Evolutionary conservation across 2,329 filamentous ascomycete species (phyloP), one percentile per base, ranked within the genome.

Genomic region (Phaeosphaeriaceae sp.): DNA sequence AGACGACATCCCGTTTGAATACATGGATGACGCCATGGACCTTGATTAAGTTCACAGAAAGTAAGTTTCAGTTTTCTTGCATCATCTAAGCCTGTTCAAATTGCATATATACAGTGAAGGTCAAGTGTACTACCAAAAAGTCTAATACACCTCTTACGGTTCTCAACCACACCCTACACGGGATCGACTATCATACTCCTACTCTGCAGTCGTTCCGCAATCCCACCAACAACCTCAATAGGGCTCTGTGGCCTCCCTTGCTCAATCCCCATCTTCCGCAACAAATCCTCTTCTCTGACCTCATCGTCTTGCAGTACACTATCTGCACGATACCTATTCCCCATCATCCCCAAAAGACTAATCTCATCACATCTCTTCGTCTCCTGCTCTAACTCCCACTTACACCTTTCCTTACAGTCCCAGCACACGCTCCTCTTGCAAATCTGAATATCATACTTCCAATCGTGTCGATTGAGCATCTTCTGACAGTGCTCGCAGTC

Each of bases 1-100:
- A 34, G 61, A 61, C 1, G 67, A 70, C 42, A 46, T 47, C 7
- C 68, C 69, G 1, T 59, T 58, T 12, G 69, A 71, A 38, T 72
- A 61, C 18, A 69, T 71, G 67, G 60, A 68, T 30, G 69, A 72
- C 44, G 67, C 67, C 1, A 71, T 72, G 68, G 68, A 72, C n/a
- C 35, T 72, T 12, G 69, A 72, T 17, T 70, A 38, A 51, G n/a
- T 7, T 15, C 8, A 18, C 9, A n/a, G 18, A 17, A 38, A 17
- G 32, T 2, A 9, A 16, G 9, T 26, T 13, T 16, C 6, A 12
- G 21, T 34, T 17, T 42, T 12, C 11, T 2, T 11, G 23, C 23
- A 26, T 6, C 11, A 26, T 26, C 23, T 8, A 26, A 26, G 23
- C 23, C 23, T 26, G 23, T 26, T 26, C 48, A 42, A 48, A 37